A percentile compares a stretch with the other conserved stretches of the same genome.
These are phyloP conservation scores for Cercospora sp. DNA, from an alignment of 2,329 filamentous ascomycete genomes.

Conservation along the genomic window DNA sequence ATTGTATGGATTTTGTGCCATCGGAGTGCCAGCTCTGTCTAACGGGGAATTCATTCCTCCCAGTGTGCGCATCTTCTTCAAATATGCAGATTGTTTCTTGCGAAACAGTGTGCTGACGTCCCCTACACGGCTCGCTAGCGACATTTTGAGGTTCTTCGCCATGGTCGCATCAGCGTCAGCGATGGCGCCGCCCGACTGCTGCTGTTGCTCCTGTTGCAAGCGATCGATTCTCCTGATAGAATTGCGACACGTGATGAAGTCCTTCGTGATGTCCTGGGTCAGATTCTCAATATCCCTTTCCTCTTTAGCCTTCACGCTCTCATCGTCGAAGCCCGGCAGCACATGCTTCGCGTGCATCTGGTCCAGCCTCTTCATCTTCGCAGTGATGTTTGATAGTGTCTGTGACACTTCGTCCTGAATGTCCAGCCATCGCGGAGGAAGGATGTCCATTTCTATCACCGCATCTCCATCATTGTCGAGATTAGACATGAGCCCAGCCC, in stretches of 20 bases:
- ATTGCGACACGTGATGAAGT: slow-evolving; percentile 86
- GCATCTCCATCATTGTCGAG: slow-evolving; percentile 77
- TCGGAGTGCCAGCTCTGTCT: slow-evolving; percentile 49
- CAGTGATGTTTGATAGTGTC: slow-evolving; percentile 73
- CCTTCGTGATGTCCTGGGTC: slow-evolving; percentile 84
- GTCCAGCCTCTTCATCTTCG: slow-evolving; percentile 80
- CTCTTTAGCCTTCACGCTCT: slow-evolving; percentile 81
- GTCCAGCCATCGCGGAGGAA: slow-evolving; percentile 94
- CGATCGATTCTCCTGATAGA: slow-evolving; percentile 84
- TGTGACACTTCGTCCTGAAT: slow-evolving; percentile 91
- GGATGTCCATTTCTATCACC: slow-evolving; percentile 95
- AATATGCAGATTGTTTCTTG: slow-evolving; percentile 95
- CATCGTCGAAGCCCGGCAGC: slow-evolving; percentile 92
- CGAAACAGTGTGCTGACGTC: slow-evolving; percentile 89
- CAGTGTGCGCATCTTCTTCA: slow-evolving; percentile 61
- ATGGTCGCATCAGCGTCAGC: slow-evolving; percentile 87
- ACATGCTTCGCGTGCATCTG: slow-evolving; percentile 97
- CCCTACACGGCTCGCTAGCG: slow-evolving; percentile 81
- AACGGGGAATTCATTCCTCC: slow-evolving; percentile 52
- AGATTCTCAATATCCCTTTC: slow-evolving; percentile 86
- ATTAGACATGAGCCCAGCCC: slow-evolving; percentile 79
- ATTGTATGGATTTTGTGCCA: slow-evolving; percentile 63
- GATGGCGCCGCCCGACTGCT: slow-evolving; percentile 61
- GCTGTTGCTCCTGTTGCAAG: slow-evolving; percentile 79
- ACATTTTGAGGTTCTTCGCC: slow-evolving; percentile 94